These are phyloP conservation scores for Russula ochroleuca DNA, from an alignment of 768 basidiomycete species.

Conservation along the genomic window DNA sequence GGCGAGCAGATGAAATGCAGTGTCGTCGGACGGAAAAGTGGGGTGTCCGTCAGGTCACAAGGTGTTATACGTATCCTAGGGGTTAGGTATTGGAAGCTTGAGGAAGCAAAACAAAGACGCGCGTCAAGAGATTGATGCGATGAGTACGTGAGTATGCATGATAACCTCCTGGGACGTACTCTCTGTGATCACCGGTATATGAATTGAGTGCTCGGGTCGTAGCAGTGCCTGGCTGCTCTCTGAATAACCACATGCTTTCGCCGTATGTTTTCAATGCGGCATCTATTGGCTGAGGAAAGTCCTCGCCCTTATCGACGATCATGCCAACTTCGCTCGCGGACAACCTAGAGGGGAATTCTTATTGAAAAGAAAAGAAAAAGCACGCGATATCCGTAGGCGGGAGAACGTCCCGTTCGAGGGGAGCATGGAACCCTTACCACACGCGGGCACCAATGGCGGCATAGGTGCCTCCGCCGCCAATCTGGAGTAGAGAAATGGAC, in stretches of 20 bases:
- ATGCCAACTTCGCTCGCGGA: slow-evolving; percentile 63
- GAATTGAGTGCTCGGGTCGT: slow-evolving; percentile 74
- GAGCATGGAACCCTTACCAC: slow-evolving; percentile 49
- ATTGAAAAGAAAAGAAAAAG: background rate
- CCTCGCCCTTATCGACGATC: slow-evolving; percentile 77
- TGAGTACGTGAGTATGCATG: background rate
- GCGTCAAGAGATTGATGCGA: slow-evolving; percentile 13
- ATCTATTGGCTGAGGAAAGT: slow-evolving; percentile 64
- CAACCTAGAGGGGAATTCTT: slow-evolving; percentile 47
- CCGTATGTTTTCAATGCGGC: slow-evolving; percentile 58
- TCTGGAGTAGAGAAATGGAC: slow-evolving; percentile 40
- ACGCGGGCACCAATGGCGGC: slow-evolving; percentile 77
- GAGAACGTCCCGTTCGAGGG: background rate
- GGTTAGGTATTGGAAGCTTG: slow-evolving; percentile 75
- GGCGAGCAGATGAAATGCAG: slow-evolving; percentile 90
- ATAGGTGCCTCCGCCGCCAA: slow-evolving; percentile 87
- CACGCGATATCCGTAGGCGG: background rate
- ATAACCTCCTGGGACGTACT: slow-evolving; percentile 40
- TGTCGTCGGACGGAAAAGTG: slow-evolving; percentile 46
- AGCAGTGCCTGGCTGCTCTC: slow-evolving; percentile 48
- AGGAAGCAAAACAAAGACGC: background rate
- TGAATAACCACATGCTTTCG: slow-evolving; percentile 70
- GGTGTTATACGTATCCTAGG: slow-evolving; percentile 69
- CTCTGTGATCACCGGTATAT: slow-evolving; percentile 68
- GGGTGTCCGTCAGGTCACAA: slow-evolving; percentile 55